Evolutionary conservation across 1,284 basidiomycete genomes (phyloP), one percentile per base, ranked within the genome.

Genomic region (Puccinia novopanici): DNA sequence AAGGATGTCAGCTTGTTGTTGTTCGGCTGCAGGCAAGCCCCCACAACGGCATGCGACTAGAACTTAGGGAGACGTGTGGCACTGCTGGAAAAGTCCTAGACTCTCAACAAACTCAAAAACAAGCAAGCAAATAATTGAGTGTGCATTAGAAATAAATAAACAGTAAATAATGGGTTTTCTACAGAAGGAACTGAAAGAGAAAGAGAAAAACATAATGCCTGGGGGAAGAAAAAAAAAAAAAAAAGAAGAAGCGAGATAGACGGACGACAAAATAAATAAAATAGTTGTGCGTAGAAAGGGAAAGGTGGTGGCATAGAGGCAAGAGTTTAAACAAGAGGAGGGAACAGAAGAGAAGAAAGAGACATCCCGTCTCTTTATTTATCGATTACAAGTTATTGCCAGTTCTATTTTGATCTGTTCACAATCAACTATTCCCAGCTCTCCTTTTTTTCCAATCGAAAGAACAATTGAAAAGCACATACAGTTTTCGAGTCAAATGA

Each of bases 401-500:
- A 63, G 22, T 40, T 63, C 19, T 40, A 34, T 19, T 61, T 63
- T 34, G 30, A 63, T 63, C 37, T 40, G 34, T 40, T 63, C 19
- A n/a, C 30, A n/a, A 61, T 40, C 9, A 63, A 40, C 34, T 63
- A 34, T n/a, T 40, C 61, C 15, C 37, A 63, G 61, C 61, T 37
- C 30, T 54, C 52, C 52, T 22, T 40, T 57, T n/a, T 63, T 37
- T 63, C 34, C 37, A 63, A 63, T 63, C 19, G 37, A 40, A 63
- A 63, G 61, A 34, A 61, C 9, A 13, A 63, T 40, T 63, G 61
- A 42, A 40, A 63, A 63, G 17, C 61, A 63, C 61, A 63, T 63
- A 42, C 61, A 63, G 8, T 34, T 63, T 63, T 63, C 8, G 45
- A n/a, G 52, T 54, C 15, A 54, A 54, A n/a, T 22, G 22, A 54